phyloP scores from a whole-genome alignment of 441 rosid species.

The Isatis lusitanica region DNA sequence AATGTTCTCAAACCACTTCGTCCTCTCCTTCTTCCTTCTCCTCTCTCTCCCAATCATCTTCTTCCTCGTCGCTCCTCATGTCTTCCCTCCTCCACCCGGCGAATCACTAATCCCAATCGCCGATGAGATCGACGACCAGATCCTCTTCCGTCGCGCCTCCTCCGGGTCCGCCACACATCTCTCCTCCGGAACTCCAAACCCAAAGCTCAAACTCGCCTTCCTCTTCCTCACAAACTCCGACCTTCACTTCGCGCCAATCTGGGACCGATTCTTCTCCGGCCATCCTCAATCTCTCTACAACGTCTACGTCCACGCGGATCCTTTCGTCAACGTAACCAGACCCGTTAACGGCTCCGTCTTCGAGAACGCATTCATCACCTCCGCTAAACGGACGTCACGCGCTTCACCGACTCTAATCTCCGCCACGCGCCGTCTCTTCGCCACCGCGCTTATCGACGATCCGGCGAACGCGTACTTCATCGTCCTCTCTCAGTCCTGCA shows the following conservation, averaged over 20 bases:
- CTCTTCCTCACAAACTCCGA: conserved; percentile 83
- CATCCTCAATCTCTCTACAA: conserved; percentile 54
- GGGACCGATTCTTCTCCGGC: conserved; percentile 62
- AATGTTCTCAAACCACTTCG: conserved; percentile 55
- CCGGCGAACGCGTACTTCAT: conserved; percentile 78
- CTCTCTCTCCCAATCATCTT: conserved; percentile 58
- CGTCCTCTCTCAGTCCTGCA: conserved; percentile 78
- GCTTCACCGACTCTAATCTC: conserved; percentile 86
- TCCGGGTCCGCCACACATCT: conserved; percentile 51
- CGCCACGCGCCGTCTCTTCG: conserved; percentile 86
- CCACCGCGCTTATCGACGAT: conserved; percentile 85
- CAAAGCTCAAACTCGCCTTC: conserved; percentile 69
- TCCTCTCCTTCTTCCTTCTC: conserved; percentile 54
- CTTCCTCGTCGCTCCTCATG: conserved; percentile 52
- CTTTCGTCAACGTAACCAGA: conserved; percentile 52
- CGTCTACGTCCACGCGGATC: conserved; percentile 88
- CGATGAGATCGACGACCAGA: conserved; percentile 67
- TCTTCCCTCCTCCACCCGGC: conserved; percentile 46
- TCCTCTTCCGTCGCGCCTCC: conserved; percentile 56
- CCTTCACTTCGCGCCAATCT: conserved; percentile 71
- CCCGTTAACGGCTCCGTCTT: conserved; percentile 49
- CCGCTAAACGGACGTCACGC: conserved; percentile 66
- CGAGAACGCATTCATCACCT: conserved; percentile 47
- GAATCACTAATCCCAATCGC: conserved; percentile 55
- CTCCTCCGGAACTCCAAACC: conserved; percentile 42